Evolutionary conservation across 2,329 filamentous ascomycete genomes (phyloP).

Genomic region (Fusarium newnesense): DNA sequence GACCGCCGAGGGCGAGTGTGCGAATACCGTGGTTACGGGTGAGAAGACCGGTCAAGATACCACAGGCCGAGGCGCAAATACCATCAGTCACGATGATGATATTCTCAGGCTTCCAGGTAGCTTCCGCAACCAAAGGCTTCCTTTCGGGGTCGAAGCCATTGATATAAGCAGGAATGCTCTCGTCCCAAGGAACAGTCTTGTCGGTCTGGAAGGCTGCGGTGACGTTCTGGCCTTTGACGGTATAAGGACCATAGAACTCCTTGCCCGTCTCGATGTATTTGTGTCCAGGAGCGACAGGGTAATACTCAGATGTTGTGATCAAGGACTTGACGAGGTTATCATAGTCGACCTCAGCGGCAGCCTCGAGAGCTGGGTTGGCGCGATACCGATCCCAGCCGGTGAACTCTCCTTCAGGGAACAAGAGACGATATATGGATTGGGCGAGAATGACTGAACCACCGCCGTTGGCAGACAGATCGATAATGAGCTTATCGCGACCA

Average conservation of each 20-base stretch:
- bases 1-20: conserved; percentile 68
- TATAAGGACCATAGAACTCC: conserved; percentile 40
- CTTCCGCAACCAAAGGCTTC: conserved; percentile 23
- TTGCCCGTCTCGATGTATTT: conserved; percentile 31
- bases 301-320: conserved; percentile 19
- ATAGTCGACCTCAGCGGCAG: conserved; percentile 30
- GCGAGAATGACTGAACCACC: conserved; percentile 39
- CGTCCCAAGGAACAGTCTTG: conserved; percentile 20
- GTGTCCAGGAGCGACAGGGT: conserved; percentile 21
- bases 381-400: conserved; percentile 34
- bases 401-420: conserved; percentile 38
- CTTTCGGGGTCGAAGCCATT: conserved; percentile 33
- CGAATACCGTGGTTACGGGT: conserved; percentile 49
- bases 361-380: conserved; percentile 36
- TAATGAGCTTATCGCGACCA: conserved; percentile 40
- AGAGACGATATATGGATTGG: conserved; percentile 31
- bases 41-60: conserved; percentile 42
- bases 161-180: conserved; percentile 21
- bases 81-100: conserved; percentile 41
- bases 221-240: conserved; percentile 32
- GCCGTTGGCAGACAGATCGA: conserved; percentile 39
- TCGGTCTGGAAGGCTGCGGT: conserved; percentile 35
- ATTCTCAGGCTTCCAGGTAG: conserved; percentile 40
- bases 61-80: conserved; percentile 39
- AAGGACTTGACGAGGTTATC: conserved; percentile 18